phyloP scores from a whole-genome alignment of 75 land plant species.

The Ceratopteris richardii region DNA sequence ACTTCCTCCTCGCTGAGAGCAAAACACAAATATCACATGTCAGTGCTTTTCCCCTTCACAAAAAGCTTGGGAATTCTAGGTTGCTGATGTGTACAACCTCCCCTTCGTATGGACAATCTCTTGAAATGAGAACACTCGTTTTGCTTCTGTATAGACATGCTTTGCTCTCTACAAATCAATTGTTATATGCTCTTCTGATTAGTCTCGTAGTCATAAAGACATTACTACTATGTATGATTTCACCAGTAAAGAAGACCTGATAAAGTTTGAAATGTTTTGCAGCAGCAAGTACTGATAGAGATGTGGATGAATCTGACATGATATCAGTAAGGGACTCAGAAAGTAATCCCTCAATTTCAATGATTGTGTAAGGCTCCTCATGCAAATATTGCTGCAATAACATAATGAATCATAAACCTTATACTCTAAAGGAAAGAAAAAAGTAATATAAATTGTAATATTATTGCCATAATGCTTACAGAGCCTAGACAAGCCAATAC shows the following conservation, averaged over 20 bases:
- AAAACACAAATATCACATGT: no score
- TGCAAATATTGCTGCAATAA: slow-evolving; percentile 57
- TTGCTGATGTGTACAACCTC: no score
- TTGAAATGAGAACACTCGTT: slow-evolving; percentile 72
- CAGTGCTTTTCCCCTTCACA: no score
- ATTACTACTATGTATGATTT: no score
- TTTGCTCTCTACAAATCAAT: slow-evolving; percentile 56
- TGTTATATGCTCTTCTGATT: no score
- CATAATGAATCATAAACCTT: not conserved
- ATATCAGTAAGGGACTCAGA: slow-evolving; percentile 42
- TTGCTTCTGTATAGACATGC: slow-evolving; percentile 94
- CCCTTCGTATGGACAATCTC: slow-evolving; percentile 46
- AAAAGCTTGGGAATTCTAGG: no score
- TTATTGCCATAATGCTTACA: not conserved
- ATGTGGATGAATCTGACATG: slow-evolving; percentile 49
- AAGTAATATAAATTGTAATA: not conserved
- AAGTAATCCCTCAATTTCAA: slow-evolving; percentile 59
- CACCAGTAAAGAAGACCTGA: slow-evolving; percentile 69
- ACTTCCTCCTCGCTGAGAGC: slow-evolving; percentile 71
- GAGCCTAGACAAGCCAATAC: no score
- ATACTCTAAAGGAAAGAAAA: not conserved
- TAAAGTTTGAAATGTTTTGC: slow-evolving; percentile 73
- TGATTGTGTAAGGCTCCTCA: slow-evolving; percentile 71
- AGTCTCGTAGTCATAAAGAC: no score
- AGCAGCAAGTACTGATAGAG: slow-evolving; percentile 77